Conservation (phyloP, 129 eudicot species). For the Apium graveolens region DNA sequence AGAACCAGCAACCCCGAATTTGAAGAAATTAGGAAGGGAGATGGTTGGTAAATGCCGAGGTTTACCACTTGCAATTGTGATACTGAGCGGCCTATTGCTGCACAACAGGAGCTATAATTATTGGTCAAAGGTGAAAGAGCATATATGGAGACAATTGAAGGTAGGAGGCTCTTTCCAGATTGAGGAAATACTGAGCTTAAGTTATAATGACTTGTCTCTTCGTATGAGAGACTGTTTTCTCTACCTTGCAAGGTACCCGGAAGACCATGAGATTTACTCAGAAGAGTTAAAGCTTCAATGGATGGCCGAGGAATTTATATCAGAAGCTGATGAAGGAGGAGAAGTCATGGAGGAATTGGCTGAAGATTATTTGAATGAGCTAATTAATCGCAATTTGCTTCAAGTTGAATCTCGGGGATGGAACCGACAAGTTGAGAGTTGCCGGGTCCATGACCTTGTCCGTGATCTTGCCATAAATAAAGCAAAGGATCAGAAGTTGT, state of each 20-base stretch:
- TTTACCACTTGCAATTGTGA: constrained; percentile 10
- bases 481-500: too few species aligned
- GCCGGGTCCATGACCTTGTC: too few species aligned
- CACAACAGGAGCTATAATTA: background rate
- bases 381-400: too few species aligned
- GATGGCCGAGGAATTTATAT: constrained; percentile 13
- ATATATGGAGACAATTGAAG: background rate
- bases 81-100: background rate
- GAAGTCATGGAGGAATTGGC: background rate
- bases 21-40: background rate
- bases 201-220: background rate
- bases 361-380: too few species aligned
- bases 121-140: background rate
- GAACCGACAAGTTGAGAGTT: too few species aligned
- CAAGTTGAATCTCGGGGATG: too few species aligned
- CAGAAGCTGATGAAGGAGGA: background rate
- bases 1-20: too few species aligned
- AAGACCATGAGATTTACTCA: background rate
- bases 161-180: background rate
- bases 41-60: constrained; percentile 13
- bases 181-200: background rate
- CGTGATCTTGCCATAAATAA: too few species aligned
- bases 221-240: constrained; percentile 9
- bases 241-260: constrained; percentile 9
- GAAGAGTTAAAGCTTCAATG: background rate